Percentiles rank a stretch among this genome's conserved stretches.
Conservation (phyloP, 225 moss, liverwort and hornwort species). For the Thuidium tamariscinum region DNA sequence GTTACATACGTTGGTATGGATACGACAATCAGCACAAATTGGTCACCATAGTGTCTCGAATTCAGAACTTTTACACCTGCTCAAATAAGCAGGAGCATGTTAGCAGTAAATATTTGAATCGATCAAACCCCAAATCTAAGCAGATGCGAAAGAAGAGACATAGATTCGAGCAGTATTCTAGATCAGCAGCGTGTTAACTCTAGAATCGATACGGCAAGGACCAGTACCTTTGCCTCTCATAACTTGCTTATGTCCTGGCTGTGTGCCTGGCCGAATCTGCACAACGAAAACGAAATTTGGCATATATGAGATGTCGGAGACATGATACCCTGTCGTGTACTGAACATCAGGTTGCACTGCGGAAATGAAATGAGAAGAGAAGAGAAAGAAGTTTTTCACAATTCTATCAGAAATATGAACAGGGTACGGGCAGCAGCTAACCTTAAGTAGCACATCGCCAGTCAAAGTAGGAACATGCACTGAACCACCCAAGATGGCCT, state of each 20-base stretch:
- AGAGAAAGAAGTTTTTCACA: neutral
- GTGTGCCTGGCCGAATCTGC: slow-evolving; percentile 78
- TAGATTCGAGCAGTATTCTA: neutral
- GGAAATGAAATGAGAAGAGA: neutral
- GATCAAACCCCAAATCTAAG: neutral
- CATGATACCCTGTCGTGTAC: neutral
- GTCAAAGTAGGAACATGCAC: slow-evolving; percentile 55
- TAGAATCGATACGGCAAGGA: neutral
- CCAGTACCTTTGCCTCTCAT: slow-evolving; percentile 79
- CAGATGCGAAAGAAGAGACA: neutral
- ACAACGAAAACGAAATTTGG: neutral
- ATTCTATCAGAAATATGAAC: neutral
- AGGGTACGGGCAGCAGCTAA: neutral
- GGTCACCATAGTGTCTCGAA: slow-evolving; percentile 85
- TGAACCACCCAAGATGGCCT: slow-evolving; percentile 56
- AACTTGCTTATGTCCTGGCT: slow-evolving; percentile 69
- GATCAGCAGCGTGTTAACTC: neutral
- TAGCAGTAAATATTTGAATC: neutral
- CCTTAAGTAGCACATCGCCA: slow-evolving; percentile 47
- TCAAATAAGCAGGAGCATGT: neutral
- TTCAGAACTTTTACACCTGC: slow-evolving; percentile 57
- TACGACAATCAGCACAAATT: slow-evolving; percentile 62
- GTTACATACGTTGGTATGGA: slow-evolving; percentile 51
- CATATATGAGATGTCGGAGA: neutral
- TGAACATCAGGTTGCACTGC: neutral